Conservation (phyloP, 139 green algal species). For the Choricystis sp. region DNA sequence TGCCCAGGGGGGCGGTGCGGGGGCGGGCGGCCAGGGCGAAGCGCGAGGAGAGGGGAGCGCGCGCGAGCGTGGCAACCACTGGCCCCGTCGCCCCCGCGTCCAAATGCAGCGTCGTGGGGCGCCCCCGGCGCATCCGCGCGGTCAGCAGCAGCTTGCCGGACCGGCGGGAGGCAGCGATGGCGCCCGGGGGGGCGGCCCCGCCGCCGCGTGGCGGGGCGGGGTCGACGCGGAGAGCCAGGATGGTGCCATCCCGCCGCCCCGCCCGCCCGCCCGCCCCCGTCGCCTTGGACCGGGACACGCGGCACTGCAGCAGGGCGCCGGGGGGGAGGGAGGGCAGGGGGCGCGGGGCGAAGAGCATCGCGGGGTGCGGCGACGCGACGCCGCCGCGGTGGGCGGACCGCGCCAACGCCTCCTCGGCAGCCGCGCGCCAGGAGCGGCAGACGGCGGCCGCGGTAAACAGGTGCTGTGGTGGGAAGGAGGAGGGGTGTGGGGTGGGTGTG, state of each 20-base stretch:
- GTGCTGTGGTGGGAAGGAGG: not conserved
- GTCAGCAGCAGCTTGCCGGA: not conserved
- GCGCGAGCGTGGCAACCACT: not conserved
- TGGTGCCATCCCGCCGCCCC: too few relatives aligned
- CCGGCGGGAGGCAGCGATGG: not conserved
- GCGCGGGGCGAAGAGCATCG: too few relatives aligned
- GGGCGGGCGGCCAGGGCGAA: too few relatives aligned
- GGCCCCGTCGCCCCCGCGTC: not conserved
- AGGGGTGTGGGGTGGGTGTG: not conserved
- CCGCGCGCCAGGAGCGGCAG: not conserved
- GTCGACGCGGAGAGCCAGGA: not conserved
- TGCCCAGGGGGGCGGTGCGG: too few relatives aligned
- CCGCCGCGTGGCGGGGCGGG: too few relatives aligned
- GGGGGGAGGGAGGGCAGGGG: too few relatives aligned
- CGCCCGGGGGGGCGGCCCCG: too few relatives aligned
- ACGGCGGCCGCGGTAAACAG: not conserved
- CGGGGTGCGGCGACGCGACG: too few relatives aligned
- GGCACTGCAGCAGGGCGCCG: not conserved
- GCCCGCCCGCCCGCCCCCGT: too few relatives aligned
- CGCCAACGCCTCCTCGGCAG: not conserved
- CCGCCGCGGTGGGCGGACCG: too few relatives aligned
- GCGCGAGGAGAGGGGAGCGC: not conserved
- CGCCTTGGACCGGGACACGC: not conserved
- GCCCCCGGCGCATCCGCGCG: not conserved
- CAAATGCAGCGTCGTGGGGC: not conserved